Evolutionary conservation across 1,284 basidiomycete species (phyloP), one percentile per base, ranked within the genome.

Genomic region (Sanguinoderma infundibulare): DNA sequence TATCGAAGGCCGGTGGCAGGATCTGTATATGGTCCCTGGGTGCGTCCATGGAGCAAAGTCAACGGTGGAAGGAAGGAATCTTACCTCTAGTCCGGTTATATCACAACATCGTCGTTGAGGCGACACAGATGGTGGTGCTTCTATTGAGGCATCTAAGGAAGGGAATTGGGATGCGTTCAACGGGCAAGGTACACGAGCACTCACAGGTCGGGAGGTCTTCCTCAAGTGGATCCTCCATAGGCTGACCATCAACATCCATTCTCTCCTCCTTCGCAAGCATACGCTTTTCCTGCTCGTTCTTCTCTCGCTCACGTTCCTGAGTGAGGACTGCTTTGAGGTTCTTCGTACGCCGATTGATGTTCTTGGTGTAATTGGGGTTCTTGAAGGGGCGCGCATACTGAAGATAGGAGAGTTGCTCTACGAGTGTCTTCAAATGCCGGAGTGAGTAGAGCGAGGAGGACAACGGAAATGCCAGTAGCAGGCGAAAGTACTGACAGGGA

Each of bases 21-120:
- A 69, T 95, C 92, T 0, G 92, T 95, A 69, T 95, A 95, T 4
- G 89, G 91, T 1, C 90, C 92, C 90, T 92, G 57, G 6, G 36
- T n/a, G 50, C n/a, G n/a, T n/a, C n/a, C n/a, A n/a, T n/a, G n/a
- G n/a, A n/a, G n/a, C n/a, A n/a, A n/a, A n/a, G n/a, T n/a, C n/a
- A n/a, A n/a, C n/a, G n/a, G 17, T 2, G 6, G 32, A 57, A 40
- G 30, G 28, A 22, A 26, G 38, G 3, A 87, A 40, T 67, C n/a
- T 15, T 59, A 90, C 92, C 75, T 94, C 90, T 7, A 96, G 79
- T 0, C 94, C 93, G 0, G 94, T 96, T 5, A 96, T 92, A 74
- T 96, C 94, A 70, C 94, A 96, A 65, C 92, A 94, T 65, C 89
- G 87, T 65, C 86, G 84, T 55, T 87, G 87, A 3, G 94, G 94